These are phyloP conservation scores for Diutina catenulata DNA, from an alignment of 1,139 yeast species.

Conservation along the genomic window DNA sequence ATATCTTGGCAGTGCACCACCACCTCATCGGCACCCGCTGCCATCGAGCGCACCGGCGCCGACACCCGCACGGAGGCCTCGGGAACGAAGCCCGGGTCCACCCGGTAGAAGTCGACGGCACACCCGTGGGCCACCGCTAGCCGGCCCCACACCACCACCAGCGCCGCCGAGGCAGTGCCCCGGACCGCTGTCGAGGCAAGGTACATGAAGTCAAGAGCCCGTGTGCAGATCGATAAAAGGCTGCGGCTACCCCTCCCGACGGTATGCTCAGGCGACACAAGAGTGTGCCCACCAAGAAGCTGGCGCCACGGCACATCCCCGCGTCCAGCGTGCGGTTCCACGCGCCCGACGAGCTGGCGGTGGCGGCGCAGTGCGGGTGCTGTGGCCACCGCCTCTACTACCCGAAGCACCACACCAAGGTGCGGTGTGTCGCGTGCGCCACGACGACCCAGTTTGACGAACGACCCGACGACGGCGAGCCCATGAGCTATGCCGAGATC, in stretches of 20 bases:
- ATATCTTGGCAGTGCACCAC: too few species aligned
- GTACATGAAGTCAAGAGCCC: neutral
- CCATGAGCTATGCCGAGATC: conserved; percentile 13
- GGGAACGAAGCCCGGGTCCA: too few species aligned
- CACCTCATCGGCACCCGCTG: too few species aligned
- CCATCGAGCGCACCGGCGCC: too few species aligned
- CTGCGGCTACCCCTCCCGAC: neutral
- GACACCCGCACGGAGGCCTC: too few species aligned
- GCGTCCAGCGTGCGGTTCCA: conserved; percentile 8
- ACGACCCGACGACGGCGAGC: neutral
- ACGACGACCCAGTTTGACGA: conserved; percentile 5
- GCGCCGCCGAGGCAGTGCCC: too few species aligned
- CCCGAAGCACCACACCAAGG: conserved; percentile 38
- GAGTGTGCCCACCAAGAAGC: conserved; percentile 2
- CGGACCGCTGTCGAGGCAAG: neutral
- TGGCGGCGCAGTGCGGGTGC: conserved; percentile 31
- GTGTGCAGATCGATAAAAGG: neutral
- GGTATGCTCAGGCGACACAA: conserved; percentile 2
- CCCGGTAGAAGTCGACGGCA: too few species aligned
- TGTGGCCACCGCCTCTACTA: conserved; percentile 57
- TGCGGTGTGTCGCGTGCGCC: conserved; percentile 17
- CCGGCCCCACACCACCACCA: too few species aligned
- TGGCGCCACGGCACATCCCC: conserved; percentile 7
- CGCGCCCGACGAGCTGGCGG: conserved; percentile 5
- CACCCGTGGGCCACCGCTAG: too few species aligned